Evolutionary conservation across 2,329 filamentous ascomycete species (phyloP), one percentile per base, ranked within the genome.

Genomic region (Talaromyces sp.): DNA sequence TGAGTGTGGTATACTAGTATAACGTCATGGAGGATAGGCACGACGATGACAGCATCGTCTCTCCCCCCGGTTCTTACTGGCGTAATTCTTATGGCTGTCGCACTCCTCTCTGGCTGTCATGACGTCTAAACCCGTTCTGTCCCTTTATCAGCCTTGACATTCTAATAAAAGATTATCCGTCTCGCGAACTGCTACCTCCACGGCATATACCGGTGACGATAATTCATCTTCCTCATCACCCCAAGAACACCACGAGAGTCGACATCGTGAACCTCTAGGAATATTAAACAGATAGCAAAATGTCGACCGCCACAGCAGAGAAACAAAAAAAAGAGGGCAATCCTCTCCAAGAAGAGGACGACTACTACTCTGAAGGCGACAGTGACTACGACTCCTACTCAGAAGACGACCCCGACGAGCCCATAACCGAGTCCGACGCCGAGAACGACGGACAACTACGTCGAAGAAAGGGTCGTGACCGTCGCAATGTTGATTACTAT

Each of bases 371-470:
- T 25, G 43, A 59, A 17, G 52, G 22, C 31, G 57, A n/a, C 45
- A 55, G 53, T 19, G 52, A 59, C 52, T 55, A 56, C 57, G 57
- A 59, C 45, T 59, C 51, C 17, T 55, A 59, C 37, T 59, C 51
- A 36, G 56, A 58, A 15, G 57, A 59, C 28, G 52, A 59, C 37
- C 25, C 46, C 4, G 57, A 59, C n/a, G 57, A 56, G 37, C 57
- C 57, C 31, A 10, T 55, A 13, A 55, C 57, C 39, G 57, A 59
- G 39, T 45, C 52, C 21, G 57, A 59, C 28, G 43, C 39, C 11
- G 50, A 43, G 5, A 58, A 59, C 35, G 37, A 28, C 13, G 51
- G 33, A 45, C 53, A 55, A 35, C 52, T 51, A 33, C 43, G 45
- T 8, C 57, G 57, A 40, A 56, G 36, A 28, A 52, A 52, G 19